phyloP scores from a whole-genome alignment of 768 basidiomycete genomes.

The Tephrocybe sp. region DNA sequence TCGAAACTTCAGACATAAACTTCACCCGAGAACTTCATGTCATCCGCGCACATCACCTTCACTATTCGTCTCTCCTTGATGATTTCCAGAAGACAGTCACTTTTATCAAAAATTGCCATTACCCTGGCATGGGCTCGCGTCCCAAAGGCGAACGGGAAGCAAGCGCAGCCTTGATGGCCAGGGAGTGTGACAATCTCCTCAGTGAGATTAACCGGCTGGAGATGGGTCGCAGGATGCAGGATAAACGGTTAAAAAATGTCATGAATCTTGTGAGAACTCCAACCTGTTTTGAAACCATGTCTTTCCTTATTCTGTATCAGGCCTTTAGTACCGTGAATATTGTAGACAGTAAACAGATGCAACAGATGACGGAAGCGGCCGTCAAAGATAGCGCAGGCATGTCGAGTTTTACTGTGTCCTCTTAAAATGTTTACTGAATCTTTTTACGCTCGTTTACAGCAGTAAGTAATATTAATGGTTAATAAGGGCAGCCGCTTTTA shows the following conservation, averaged over 20 bases:
- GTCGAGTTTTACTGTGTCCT: no score
- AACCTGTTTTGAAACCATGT: no score
- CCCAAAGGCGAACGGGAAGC: slow-evolving; percentile 24
- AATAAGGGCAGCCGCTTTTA: no score
- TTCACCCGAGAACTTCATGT: slow-evolving; percentile 51
- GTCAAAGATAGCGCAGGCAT: no score
- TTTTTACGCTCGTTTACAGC: no score
- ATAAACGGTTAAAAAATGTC: slow-evolving; percentile 48
- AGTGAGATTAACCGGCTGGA: slow-evolving; percentile 49
- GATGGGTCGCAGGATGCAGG: slow-evolving; percentile 39
- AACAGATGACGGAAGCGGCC: no score
- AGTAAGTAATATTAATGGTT: no score
- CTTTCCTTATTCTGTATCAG: no score
- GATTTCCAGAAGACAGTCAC: slow-evolving; percentile 44
- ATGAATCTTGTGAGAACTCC: slow-evolving; percentile 42
- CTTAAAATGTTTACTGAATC: no score
- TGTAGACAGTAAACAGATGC: no score
- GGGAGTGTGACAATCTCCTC: slow-evolving; percentile 49
- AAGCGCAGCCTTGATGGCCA: slow-evolving; percentile 33
- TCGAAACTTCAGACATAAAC: slow-evolving; percentile 35
- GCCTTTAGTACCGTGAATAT: no score
- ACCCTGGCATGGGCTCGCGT: slow-evolving; percentile 48
- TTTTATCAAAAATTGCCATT: slow-evolving; percentile 40
- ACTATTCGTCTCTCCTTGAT: slow-evolving; percentile 45
- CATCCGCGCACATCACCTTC: slow-evolving; percentile 50